phyloP scores from a whole-genome alignment of 2,329 filamentous ascomycete species.

The Emergomyces africanus region DNA sequence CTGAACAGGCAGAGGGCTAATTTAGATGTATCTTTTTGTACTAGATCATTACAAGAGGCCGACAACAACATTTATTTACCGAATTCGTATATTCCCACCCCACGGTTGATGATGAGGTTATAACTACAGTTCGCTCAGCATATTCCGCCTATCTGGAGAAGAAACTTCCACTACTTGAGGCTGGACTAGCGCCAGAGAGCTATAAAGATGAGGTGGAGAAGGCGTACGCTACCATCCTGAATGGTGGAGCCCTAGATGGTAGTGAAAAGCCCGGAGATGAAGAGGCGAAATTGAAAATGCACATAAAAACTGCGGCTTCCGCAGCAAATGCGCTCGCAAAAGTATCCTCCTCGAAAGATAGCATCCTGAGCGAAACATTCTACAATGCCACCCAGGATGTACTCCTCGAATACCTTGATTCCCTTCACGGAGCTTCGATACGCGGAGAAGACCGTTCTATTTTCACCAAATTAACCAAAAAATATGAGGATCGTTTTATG shows the following conservation, averaged over 20 bases:
- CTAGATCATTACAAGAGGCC: conserved; percentile 51
- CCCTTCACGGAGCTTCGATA: conserved; percentile 43
- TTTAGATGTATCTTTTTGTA: not conserved
- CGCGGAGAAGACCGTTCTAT: conserved; percentile 55
- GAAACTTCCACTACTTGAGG: conserved; percentile 46
- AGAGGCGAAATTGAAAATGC: conserved; percentile 84
- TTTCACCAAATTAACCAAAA: conserved; percentile 73
- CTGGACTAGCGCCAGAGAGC: conserved; percentile 32
- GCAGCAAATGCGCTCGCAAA: conserved; percentile 36
- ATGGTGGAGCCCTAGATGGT: conserved; percentile 42
- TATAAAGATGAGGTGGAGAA: conserved; percentile 38
- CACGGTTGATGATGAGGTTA: conserved; percentile 31
- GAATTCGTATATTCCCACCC: conserved; percentile 49
- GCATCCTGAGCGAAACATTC: conserved; percentile 34
- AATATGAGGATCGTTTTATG: conserved; percentile 78
- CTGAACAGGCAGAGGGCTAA: not conserved
- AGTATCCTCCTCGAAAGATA: conserved; percentile 11
- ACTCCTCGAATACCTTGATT: conserved; percentile 70
- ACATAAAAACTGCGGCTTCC: conserved; percentile 51
- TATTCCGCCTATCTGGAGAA: conserved; percentile 50
- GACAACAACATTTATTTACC: conserved; percentile 65
- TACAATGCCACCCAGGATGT: conserved; percentile 52
- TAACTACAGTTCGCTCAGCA: conserved; percentile 38
- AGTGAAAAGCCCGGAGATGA: conserved; percentile 52
- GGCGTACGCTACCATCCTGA: conserved; percentile 42